Evolutionary conservation across 768 basidiomycete species (phyloP).

Genomic region (Psilocybe tampanensis): DNA sequence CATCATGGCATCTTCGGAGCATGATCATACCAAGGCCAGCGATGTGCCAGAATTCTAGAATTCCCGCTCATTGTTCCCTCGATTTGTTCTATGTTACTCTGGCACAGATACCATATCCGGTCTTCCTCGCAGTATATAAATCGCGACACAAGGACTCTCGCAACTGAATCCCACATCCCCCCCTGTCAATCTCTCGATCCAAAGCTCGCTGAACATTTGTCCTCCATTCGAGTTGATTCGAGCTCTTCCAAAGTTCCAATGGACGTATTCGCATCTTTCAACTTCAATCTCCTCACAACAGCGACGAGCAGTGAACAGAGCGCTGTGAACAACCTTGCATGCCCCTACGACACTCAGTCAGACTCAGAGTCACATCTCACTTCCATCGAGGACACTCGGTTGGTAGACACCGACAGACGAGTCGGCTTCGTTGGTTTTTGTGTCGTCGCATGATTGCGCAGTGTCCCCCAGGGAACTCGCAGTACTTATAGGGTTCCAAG

Average conservation of each 20-base stretch:
- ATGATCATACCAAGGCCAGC: not conserved
- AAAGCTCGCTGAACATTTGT: no score
- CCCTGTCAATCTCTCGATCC: no score
- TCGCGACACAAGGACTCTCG: no score
- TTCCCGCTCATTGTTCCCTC: not conserved
- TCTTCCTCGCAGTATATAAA: no score
- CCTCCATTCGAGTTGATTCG: no score
- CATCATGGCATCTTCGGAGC: no score
- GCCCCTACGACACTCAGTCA: not conserved
- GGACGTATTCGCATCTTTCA: not conserved
- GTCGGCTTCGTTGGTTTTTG: constrained; percentile 1
- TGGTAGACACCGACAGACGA: not conserved
- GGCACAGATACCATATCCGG: no score
- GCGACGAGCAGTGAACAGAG: not conserved
- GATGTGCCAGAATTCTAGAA: not conserved
- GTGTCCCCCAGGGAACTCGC: no score
- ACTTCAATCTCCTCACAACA: not conserved
- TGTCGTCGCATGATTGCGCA: not conserved
- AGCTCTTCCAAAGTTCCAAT: no score
- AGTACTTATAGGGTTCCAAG: no score
- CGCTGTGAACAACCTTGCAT: not conserved
- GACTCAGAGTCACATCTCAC: not conserved
- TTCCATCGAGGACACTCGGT: not conserved
- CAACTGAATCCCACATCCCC: no score
- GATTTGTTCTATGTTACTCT: not conserved